Base-by-base conservation (phyloP, 371 early-diverging fungal species). In the Lichtheimia ornata region DNA sequence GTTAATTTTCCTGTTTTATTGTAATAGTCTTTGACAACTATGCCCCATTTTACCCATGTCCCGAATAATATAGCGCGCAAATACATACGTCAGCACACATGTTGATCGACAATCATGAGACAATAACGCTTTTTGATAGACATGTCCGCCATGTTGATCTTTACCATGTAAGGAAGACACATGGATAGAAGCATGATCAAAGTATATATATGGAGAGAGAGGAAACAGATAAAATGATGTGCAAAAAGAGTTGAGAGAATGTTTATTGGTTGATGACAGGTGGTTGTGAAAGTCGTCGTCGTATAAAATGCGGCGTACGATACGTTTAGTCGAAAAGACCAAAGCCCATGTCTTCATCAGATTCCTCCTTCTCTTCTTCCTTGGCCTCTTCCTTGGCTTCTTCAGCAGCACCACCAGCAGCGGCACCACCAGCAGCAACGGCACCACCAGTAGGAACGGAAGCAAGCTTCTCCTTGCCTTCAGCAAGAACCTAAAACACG, bases 361-460 rank as follows among this genome's bases (percentile, higher is more conserved):
- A 93, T 84, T 94, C 94, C 78, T 94, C 95, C 83, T 88, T 87
- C 72, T 87, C 91, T 74, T 87, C 89, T 65, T 84, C 91, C 79
- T 85, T 83, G 76, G 82, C 76, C 61, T 76, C 79, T 63, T 79
- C 83, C 57, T 76, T 84, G 62, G 77, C 79, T 70, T 77, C 76
- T 69, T 84, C 83, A 53, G 71, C 80, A 58, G 64, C 80, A 57
- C 58, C 82, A 58, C 75, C 77, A 62, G 71, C 83, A 63, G 67
- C 87, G 65, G 69, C 82, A 66, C 62, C 83, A 67, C 74, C 81
- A 74, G 89, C 85, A 65, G 91, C 85, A 65, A 79, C 91, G 73
- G 89, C 96, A 83, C 92, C 95, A 76, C 90, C 92, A 69, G 93
- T 69, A 70, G 97, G 95, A 71, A 97, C 91, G 72, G 95, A 90